These are phyloP conservation scores for Penicillium sp. DNA, from an alignment of 2,329 filamentous ascomycete genomes.

Conservation along the genomic window DNA sequence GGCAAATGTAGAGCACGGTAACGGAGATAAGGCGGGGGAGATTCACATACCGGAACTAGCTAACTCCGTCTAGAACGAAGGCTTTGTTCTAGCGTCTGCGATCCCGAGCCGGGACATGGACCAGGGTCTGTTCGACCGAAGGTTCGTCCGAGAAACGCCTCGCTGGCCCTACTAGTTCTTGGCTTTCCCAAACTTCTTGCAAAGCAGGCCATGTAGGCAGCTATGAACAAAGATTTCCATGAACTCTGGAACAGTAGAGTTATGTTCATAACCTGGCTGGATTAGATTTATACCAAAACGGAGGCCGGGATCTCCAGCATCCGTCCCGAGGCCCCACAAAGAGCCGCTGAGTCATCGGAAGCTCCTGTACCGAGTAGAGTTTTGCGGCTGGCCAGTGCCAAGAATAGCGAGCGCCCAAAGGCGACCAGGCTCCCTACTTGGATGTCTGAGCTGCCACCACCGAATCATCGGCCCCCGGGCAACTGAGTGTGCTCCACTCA, in stretches of 20 bases:
- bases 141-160: not conserved
- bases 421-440: not conserved
- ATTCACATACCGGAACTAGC: not conserved
- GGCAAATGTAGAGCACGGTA: not conserved
- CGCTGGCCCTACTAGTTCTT: not conserved
- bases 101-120: not conserved
- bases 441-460: not conserved
- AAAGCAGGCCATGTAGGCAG: too few relatives aligned
- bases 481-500: not conserved
- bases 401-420: not conserved
- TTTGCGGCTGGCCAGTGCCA: not conserved
- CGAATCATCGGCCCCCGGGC: not conserved
- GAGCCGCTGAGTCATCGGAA: not conserved
- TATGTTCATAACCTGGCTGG: not conserved
- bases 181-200: not conserved
- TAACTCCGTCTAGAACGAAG: not conserved
- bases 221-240: not conserved
- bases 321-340: not conserved
- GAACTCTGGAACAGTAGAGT: not conserved
- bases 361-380: not conserved
- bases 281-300: not conserved
- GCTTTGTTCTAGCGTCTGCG: not conserved
- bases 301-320: not conserved
- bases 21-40: not conserved
- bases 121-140: not conserved